These are phyloP conservation scores for Massarina eburnea DNA, from an alignment of 2,329 filamentous ascomycete species.

Conservation along the genomic window DNA sequence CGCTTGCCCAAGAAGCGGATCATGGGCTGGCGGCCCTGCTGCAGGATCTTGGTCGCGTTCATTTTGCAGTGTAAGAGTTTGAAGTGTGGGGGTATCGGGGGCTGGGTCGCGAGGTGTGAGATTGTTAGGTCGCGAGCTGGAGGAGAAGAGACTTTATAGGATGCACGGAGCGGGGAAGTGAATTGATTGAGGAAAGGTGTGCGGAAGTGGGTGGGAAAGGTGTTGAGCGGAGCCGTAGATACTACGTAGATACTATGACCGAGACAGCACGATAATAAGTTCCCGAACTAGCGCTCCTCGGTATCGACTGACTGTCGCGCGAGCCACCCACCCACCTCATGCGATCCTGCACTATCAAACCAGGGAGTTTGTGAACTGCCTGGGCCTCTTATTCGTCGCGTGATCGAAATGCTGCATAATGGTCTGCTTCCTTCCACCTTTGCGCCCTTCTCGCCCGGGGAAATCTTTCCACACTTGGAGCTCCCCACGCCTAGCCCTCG, in stretches of 20 bases:
- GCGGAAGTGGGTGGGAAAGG: background rate
- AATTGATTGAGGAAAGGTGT: background rate
- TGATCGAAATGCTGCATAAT: too few relatives aligned
- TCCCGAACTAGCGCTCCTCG: background rate
- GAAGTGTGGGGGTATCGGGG: constrained; percentile 1
- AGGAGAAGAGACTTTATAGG: background rate
- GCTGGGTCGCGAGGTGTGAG: constrained; percentile 10
- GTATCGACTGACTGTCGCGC: background rate
- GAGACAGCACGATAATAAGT: background rate
- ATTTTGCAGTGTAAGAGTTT: constrained; percentile 30
- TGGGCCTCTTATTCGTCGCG: too few relatives aligned
- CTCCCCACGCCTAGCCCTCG: constrained; percentile 23
- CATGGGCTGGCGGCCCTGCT: constrained; percentile 53
- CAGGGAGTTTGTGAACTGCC: too few relatives aligned
- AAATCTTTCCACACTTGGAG: background rate
- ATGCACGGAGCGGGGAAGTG: background rate
- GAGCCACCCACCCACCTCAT: too few relatives aligned
- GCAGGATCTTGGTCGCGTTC: constrained; percentile 50
- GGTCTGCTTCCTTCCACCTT: background rate
- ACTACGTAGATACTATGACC: background rate
- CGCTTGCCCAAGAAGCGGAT: constrained; percentile 56
- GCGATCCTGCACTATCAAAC: too few relatives aligned
- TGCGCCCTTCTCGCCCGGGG: background rate
- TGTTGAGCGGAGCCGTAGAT: background rate
- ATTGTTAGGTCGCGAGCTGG: background rate